phyloP scores from a whole-genome alignment of 768 basidiomycete genomes.

The Boletus barrowsii region DNA sequence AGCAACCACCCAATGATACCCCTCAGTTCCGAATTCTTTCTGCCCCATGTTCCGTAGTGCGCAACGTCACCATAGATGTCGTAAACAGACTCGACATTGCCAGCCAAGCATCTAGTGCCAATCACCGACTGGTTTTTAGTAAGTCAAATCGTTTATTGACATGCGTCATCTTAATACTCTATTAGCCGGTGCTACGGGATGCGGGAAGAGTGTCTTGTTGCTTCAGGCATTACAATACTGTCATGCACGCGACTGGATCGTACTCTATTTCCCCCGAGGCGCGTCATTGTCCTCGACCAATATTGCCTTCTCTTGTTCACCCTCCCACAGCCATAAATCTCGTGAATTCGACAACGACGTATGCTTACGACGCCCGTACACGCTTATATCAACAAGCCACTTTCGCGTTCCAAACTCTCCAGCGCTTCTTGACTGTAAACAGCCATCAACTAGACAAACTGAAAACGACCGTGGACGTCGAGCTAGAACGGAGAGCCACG shows the following conservation, averaged over 20 bases:
- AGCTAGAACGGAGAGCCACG: constrained; percentile 45
- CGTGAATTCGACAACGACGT: constrained; percentile 72
- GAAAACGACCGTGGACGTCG: constrained; percentile 38
- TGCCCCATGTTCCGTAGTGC: constrained; percentile 68
- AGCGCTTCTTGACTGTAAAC: constrained; percentile 63
- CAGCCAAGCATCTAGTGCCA: constrained; percentile 43
- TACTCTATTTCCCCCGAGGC: constrained; percentile 84
- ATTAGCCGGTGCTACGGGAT: constrained; percentile 70
- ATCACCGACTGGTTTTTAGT: constrained; percentile 65
- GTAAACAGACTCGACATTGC: constrained; percentile 53
- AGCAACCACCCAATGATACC: neutral
- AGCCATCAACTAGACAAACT: constrained; percentile 40
- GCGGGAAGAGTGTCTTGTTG: constrained; percentile 77
- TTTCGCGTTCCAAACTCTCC: constrained; percentile 61
- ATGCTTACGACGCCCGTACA: constrained; percentile 71
- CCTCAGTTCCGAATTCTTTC: constrained; percentile 66
- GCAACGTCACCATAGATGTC: constrained; percentile 60
- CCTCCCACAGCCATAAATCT: constrained; percentile 45
- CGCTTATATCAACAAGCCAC: constrained; percentile 73
- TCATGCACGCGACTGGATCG: constrained; percentile 65
- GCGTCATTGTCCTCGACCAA: constrained; percentile 12
- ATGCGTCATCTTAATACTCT: neutral
- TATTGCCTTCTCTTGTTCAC: neutral
- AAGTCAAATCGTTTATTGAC: constrained; percentile 25
- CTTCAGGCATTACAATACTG: constrained; percentile 77